Conservation (phyloP, 140 eudicot species). For the Oenanthe javanica region DNA sequence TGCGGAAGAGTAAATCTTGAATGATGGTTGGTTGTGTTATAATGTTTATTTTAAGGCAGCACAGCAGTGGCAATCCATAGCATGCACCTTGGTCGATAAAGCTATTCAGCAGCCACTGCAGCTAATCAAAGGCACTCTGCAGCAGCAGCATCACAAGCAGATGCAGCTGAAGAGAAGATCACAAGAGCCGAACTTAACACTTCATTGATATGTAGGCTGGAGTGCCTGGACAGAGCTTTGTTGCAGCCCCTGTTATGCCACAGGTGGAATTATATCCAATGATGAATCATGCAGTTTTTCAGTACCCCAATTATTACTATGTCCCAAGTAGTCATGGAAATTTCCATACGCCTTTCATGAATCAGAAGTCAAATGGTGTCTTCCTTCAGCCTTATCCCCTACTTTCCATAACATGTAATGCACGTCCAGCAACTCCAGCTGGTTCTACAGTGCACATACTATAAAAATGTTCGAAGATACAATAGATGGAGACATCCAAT, state of each 20-base stretch:
- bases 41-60: no score
- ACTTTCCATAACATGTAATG: neutral
- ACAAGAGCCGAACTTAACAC: no score
- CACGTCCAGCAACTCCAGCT: conserved; percentile 5
- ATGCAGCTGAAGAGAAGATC: no score
- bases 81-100: no score
- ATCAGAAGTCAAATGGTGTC: conserved; percentile 2
- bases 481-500: no score
- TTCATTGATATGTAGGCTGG: conserved; percentile 7
- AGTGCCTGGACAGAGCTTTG: neutral
- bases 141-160: no score
- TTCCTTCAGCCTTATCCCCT: neutral
- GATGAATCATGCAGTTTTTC: neutral
- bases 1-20: neutral
- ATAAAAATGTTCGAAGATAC: no score
- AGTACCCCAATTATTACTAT: neutral
- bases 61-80: no score
- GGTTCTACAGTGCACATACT: neutral
- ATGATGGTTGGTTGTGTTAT: neutral
- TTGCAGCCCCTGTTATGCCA: neutral
- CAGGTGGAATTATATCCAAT: neutral
- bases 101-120: no score
- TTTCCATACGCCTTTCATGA: conserved; percentile 5
- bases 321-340: neutral
- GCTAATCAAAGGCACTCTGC: no score